phyloP scores from a whole-genome alignment of 768 basidiomycete genomes.

The Podaxis pistillaris region DNA sequence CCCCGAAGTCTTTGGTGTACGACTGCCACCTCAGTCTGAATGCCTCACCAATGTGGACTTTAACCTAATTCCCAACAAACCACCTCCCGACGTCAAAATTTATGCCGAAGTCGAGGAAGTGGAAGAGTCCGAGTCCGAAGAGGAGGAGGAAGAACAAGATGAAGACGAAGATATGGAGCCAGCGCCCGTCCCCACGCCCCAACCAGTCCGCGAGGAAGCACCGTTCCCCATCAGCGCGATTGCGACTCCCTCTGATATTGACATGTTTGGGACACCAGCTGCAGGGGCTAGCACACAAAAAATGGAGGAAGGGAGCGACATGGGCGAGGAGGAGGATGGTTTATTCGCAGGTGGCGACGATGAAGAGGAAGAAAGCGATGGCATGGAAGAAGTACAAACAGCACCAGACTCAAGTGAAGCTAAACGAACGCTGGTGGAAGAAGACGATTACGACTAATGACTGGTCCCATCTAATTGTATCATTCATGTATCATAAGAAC shows the following conservation, averaged over 20 bases:
- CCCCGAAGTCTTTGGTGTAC: constrained; percentile 86
- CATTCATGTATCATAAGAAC: constrained; percentile 18
- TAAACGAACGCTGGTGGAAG: constrained; percentile 80
- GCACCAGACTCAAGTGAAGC: constrained; percentile 53
- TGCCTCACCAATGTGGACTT: constrained; percentile 82
- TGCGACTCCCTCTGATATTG: constrained; percentile 66
- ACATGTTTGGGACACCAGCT: constrained; percentile 53
- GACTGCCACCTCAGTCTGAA: constrained; percentile 68
- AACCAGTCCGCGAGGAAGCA: constrained; percentile 38
- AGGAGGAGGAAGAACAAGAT: constrained; percentile 60
- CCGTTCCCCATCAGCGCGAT: constrained; percentile 61
- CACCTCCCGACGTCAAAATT: constrained; percentile 71
- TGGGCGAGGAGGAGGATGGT: constrained; percentile 71
- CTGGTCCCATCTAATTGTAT: constrained; percentile 5
- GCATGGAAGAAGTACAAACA: constrained; percentile 76
- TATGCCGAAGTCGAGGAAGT: constrained; percentile 83
- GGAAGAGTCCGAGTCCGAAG: constrained; percentile 70
- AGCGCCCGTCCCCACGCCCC: constrained; percentile 23
- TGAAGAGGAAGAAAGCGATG: constrained; percentile 77
- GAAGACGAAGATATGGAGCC: constrained; percentile 71
- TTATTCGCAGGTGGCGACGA: constrained; percentile 76
- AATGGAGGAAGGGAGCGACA: constrained; percentile 67
- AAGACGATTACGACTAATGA: constrained; percentile 78
- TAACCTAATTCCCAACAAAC: constrained; percentile 82
- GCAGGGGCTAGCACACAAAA: constrained; percentile 26